Conservation (phyloP, 208 protist species). For the Balamuthia mandrillaris region DNA sequence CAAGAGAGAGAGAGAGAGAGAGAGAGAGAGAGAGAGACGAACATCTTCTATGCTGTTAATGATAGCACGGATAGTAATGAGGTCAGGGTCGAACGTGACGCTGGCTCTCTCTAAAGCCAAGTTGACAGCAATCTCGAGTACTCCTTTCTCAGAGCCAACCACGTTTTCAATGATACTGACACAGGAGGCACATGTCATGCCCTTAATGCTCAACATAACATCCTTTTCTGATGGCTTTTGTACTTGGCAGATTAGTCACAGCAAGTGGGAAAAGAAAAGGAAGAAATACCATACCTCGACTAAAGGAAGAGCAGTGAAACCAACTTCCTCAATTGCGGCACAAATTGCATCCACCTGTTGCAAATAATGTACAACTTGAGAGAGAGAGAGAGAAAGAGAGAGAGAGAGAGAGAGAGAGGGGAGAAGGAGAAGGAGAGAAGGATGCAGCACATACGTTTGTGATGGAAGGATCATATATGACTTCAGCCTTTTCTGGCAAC, state of each 20-base stretch:
- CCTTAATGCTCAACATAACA: neutral
- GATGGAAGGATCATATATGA: neutral
- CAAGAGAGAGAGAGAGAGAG: too few species aligned
- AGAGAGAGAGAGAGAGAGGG: neutral
- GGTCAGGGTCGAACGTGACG: neutral
- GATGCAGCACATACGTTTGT: neutral
- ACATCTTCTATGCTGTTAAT: neutral
- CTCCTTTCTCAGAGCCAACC: neutral
- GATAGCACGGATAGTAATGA: neutral
- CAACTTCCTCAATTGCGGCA: constrained; percentile 16
- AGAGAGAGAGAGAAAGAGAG: too few species aligned
- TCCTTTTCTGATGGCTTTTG: neutral
- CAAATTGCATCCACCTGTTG: neutral
- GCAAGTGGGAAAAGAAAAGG: neutral
- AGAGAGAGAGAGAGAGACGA: neutral
- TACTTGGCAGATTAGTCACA: neutral
- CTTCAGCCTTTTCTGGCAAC: neutral
- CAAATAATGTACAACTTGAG: too few species aligned
- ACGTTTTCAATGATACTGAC: neutral
- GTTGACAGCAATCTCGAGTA: neutral
- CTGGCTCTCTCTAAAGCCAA: neutral
- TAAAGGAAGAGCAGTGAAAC: neutral
- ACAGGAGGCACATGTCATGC: constrained; percentile 10
- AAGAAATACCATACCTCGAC: neutral
- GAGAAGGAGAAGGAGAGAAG: neutral